phyloP scores from a whole-genome alignment of 768 basidiomycete genomes.

The Termitomyces bulborhizus region DNA sequence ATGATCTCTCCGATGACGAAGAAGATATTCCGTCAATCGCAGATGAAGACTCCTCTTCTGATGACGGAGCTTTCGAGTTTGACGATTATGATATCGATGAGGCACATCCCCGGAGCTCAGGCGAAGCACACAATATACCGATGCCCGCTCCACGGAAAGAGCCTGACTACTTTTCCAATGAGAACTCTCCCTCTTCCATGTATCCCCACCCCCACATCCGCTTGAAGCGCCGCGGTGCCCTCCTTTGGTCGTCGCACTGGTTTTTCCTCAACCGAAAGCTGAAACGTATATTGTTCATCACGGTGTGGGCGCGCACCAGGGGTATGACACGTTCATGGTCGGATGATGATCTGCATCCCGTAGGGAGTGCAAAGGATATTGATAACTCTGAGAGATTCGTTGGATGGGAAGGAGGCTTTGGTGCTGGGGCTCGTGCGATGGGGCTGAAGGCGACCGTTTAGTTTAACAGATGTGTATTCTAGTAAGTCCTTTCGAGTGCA shows the following conservation, averaged over 20 bases:
- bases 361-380: constrained; percentile 25
- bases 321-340: constrained; percentile 47
- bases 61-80: constrained; percentile 70
- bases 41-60: constrained; percentile 69
- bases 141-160: constrained; percentile 33
- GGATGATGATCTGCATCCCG: constrained; percentile 39
- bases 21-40: constrained; percentile 62
- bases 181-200: constrained; percentile 34
- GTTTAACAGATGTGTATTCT: neutral
- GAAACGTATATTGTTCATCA: constrained; percentile 89
- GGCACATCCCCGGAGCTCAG: constrained; percentile 31
- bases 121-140: constrained; percentile 31
- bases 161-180: constrained; percentile 30
- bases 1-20: constrained; percentile 73
- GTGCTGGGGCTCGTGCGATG: constrained; percentile 79
- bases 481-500: constrained; percentile 3
- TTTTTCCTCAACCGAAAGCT: constrained; percentile 93
- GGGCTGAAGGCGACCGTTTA: constrained; percentile 37
- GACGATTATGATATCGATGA: constrained; percentile 78
- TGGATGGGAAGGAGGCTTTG: constrained; percentile 73
- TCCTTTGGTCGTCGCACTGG: constrained; percentile 96
- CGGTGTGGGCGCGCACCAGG: constrained; percentile 82
- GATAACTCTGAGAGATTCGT: constrained; percentile 54
- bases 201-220: constrained; percentile 31
- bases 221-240: constrained; percentile 62